These are phyloP conservation scores for Fusarium dlaminii DNA, from an alignment of 2,329 filamentous ascomycete species.

Conservation along the genomic window DNA sequence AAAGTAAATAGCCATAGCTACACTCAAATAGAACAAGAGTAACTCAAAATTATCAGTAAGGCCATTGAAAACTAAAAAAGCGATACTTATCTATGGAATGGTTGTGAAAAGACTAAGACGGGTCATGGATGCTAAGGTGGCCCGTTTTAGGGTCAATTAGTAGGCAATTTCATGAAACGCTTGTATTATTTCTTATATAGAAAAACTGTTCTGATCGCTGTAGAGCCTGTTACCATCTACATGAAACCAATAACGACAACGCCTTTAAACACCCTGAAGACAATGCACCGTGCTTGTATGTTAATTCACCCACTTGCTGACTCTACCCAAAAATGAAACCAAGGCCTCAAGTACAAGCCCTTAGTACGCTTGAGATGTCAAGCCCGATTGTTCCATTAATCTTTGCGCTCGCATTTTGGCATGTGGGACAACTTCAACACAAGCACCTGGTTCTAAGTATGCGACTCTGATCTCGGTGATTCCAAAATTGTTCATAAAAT, in stretches of 20 bases:
- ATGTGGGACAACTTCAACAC: background rate
- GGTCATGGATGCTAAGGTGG: background rate
- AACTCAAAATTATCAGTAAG: background rate
- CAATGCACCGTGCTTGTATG: conserved; percentile 14
- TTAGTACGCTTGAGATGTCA: background rate
- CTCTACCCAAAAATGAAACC: background rate
- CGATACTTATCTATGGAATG: background rate
- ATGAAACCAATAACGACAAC: conserved; percentile 12
- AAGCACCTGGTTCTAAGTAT: background rate
- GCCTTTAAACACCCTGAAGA: conserved; percentile 10
- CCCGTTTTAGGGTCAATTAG: no score
- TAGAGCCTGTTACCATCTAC: conserved; percentile 24
- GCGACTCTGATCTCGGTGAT: background rate
- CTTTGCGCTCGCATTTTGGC: background rate
- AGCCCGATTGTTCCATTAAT: background rate
- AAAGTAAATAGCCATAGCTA: background rate
- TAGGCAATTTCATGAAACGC: background rate
- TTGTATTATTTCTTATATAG: conserved; percentile 3
- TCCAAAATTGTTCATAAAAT: background rate
- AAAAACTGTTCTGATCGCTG: conserved; percentile 1
- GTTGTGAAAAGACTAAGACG: background rate
- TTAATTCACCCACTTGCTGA: background rate
- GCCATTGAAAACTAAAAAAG: background rate
- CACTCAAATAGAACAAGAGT: background rate
- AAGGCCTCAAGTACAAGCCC: background rate